These are phyloP conservation scores for Exophiala bonariae DNA, from an alignment of 2,329 filamentous ascomycete species.

Conservation along the genomic window DNA sequence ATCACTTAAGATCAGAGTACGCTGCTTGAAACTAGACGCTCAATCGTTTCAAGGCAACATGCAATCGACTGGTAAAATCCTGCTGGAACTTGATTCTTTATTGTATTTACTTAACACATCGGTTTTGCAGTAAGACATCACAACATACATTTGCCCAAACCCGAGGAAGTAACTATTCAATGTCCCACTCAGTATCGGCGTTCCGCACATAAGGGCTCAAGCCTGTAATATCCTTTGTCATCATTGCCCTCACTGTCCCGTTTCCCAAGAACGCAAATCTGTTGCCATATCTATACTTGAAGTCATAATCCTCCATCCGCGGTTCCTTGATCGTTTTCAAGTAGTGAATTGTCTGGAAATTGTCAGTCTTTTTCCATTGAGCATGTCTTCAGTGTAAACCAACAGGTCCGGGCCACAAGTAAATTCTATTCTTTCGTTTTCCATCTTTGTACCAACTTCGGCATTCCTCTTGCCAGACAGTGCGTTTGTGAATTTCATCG, in stretches of 20 bases:
- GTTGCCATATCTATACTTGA: conserved; percentile 38
- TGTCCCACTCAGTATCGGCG: neutral
- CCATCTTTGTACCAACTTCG: conserved; percentile 42
- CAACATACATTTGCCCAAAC: too few species aligned
- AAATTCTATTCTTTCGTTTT: conserved; percentile 32
- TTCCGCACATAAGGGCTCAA: conserved; percentile 4
- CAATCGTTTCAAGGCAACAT: too few species aligned
- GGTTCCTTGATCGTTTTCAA: conserved; percentile 35
- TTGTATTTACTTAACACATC: too few species aligned
- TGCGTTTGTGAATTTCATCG: conserved; percentile 36
- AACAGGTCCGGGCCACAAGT: conserved; percentile 36
- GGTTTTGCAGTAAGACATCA: too few species aligned
- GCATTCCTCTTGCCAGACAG: conserved; percentile 36
- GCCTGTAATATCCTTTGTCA: conserved; percentile 6
- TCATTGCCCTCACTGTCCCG: conserved; percentile 43
- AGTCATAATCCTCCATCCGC: conserved; percentile 35
- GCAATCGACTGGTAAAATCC: too few species aligned
- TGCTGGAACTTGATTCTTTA: too few species aligned
- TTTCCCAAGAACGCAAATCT: conserved; percentile 42
- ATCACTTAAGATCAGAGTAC: too few species aligned
- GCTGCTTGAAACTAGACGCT: too few species aligned
- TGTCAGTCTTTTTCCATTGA: neutral
- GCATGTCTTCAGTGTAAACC: neutral
- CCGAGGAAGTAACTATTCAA: too few species aligned
- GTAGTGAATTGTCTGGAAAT: conserved; percentile 33